Conservation (phyloP, 2,329 filamentous ascomycete genomes). For the Aspergillus thermomutatus region DNA sequence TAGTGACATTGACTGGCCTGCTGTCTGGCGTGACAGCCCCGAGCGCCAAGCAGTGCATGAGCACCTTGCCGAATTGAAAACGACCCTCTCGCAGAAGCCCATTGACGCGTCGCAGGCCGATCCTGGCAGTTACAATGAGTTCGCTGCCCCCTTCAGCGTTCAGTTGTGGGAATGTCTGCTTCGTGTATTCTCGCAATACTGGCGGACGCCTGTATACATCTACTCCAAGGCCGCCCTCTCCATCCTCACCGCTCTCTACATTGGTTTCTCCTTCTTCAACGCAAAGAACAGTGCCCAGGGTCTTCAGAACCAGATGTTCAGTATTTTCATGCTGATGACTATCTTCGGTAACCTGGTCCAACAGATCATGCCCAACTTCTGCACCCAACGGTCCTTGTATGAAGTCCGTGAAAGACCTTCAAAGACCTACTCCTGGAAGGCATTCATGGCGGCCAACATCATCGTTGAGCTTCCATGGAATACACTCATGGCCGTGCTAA, state of each 20-base stretch:
- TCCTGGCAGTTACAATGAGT: conserved; percentile 66
- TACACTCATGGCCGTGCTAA: conserved; percentile 59
- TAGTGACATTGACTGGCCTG: conserved; percentile 64
- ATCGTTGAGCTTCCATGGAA: conserved; percentile 69
- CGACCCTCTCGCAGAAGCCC: conserved; percentile 39
- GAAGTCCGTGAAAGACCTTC: conserved; percentile 60
- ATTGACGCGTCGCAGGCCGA: conserved; percentile 37
- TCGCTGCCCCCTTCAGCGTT: conserved; percentile 68
- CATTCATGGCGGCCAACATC: conserved; percentile 68
- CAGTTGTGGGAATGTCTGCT: conserved; percentile 67
- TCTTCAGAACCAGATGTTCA: conserved; percentile 86
- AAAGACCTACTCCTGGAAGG: conserved; percentile 73
- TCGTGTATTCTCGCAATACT: conserved; percentile 87
- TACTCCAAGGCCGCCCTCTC: conserved; percentile 75
- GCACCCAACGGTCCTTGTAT: conserved; percentile 57
- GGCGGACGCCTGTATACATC: conserved; percentile 85
- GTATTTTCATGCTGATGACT: conserved; percentile 80
- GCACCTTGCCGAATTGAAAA: conserved; percentile 52
- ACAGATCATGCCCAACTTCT: conserved; percentile 59
- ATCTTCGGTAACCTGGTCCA: conserved; percentile 64
- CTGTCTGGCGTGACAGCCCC: conserved; percentile 58
- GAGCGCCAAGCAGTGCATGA: conserved; percentile 57
- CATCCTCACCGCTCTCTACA: conserved; percentile 65
- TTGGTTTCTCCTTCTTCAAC: conserved; percentile 79
- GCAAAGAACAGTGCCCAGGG: conserved; percentile 73